A percentile compares a stretch with the other conserved stretches of the same genome.
Evolutionary conservation across 2,329 filamentous ascomycete genomes (phyloP).

Genomic region (Clarireedia sp.): DNA sequence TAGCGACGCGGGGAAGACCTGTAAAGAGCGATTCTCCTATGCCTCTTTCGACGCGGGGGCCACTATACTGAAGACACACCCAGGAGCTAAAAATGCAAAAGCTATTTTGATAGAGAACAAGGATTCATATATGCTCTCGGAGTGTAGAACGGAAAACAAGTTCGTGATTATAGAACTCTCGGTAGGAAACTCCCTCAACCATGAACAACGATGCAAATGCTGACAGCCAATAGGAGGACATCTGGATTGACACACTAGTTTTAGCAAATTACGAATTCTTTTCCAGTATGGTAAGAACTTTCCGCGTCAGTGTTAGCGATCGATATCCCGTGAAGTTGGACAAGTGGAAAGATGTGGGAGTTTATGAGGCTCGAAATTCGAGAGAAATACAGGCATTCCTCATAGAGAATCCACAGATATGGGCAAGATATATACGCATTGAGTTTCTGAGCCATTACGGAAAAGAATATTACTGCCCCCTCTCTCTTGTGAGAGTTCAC

Average conservation of each 20-base stretch:
- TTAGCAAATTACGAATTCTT: constrained; percentile 99
- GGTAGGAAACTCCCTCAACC: constrained; percentile 51
- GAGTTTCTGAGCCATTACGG: constrained; percentile 93
- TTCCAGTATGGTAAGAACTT: constrained; percentile 88
- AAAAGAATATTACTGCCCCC: constrained; percentile 91
- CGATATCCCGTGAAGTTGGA: constrained; percentile 87
- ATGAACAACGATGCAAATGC: not conserved
- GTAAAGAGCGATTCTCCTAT: constrained; percentile 96
- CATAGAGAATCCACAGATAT: constrained; percentile 90
- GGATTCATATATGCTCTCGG: constrained; percentile 95
- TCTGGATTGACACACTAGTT: constrained; percentile 89
- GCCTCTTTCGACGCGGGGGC: constrained; percentile 96
- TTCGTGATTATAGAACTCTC: constrained; percentile 84
- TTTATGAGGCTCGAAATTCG: constrained; percentile 85
- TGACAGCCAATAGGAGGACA: constrained; percentile 37
- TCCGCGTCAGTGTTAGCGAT: constrained; percentile 87
- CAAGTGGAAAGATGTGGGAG: constrained; percentile 83
- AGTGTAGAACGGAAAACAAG: constrained; percentile 80
- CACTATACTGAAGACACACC: constrained; percentile 83
- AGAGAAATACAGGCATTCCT: constrained; percentile 91
- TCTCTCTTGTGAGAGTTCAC: constrained; percentile 85
- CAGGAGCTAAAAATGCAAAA: constrained; percentile 77
- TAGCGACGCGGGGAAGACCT: constrained; percentile 93
- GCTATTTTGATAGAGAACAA: constrained; percentile 93
- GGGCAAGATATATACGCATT: constrained; percentile 85